phyloP scores from a whole-genome alignment of 192 early-diverging fungal species.

The Radiomyces spectabilis region DNA sequence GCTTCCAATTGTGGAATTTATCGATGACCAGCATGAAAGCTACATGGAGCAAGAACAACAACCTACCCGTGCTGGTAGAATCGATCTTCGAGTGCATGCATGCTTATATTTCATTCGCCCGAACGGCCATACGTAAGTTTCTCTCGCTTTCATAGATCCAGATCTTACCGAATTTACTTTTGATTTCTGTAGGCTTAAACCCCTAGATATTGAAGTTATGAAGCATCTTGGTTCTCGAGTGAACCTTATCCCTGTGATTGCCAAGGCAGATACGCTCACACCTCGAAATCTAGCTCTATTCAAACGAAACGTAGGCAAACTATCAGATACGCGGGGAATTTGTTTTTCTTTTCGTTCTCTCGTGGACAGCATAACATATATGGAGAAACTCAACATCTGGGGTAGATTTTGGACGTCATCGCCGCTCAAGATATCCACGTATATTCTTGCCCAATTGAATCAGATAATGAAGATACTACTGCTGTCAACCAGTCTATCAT shows the following conservation, averaged over 20 bases:
- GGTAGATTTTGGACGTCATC: slow-evolving; percentile 70
- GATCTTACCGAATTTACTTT: background rate
- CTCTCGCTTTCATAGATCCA: background rate
- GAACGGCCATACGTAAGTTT: slow-evolving; percentile 80
- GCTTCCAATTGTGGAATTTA: slow-evolving; percentile 92
- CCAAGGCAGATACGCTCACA: slow-evolving; percentile 89
- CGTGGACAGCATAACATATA: too few relatives aligned
- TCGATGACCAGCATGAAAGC: slow-evolving; percentile 90
- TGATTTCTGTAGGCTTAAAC: slow-evolving; percentile 42
- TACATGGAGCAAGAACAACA: slow-evolving; percentile 90
- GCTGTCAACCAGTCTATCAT: slow-evolving; percentile 79
- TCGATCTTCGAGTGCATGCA: slow-evolving; percentile 90
- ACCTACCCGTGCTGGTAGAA: slow-evolving; percentile 79
- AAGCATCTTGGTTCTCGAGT: slow-evolving; percentile 85
- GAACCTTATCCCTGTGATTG: slow-evolving; percentile 92
- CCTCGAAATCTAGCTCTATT: slow-evolving; percentile 75
- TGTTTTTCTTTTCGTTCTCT: background rate
- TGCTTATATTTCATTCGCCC: slow-evolving; percentile 97
- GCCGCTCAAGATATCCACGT: slow-evolving; percentile 79
- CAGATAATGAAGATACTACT: slow-evolving; percentile 73
- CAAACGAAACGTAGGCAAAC: slow-evolving; percentile 64
- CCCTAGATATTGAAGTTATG: slow-evolving; percentile 94
- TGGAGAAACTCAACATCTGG: too few relatives aligned
- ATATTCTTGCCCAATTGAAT: slow-evolving; percentile 73
- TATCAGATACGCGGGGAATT: background rate